Conservation (phyloP, 2,329 filamentous ascomycete species). For the Trichoderma polysporum region DNA sequence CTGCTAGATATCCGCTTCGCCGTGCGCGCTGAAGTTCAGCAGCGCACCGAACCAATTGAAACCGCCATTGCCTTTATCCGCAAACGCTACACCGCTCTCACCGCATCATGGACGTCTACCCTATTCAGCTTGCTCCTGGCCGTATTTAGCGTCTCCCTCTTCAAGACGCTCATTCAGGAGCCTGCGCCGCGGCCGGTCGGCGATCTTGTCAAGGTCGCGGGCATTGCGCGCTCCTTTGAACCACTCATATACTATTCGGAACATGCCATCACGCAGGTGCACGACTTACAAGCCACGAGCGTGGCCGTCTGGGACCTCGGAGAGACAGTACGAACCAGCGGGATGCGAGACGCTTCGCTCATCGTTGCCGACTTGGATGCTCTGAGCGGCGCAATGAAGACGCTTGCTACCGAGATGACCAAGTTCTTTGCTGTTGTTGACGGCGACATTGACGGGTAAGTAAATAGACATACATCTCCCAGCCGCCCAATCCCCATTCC, state of each 20-base stretch:
- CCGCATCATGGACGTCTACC: conserved; percentile 68
- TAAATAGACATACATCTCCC: conserved; percentile 18
- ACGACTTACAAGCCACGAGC: conserved; percentile 84
- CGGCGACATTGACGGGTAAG: conserved; percentile 80
- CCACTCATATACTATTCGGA: conserved; percentile 94
- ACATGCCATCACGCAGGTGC: conserved; percentile 80
- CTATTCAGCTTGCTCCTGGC: conserved; percentile 60
- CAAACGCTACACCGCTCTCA: conserved; percentile 58
- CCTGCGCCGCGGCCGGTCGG: conserved; percentile 47
- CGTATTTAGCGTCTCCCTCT: conserved; percentile 62
- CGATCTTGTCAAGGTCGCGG: conserved; percentile 87
- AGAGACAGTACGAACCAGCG: conserved; percentile 83
- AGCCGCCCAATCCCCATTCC: background rate
- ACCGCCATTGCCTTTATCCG: conserved; percentile 65
- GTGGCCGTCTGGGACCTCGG: conserved; percentile 93
- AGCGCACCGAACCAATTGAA: conserved; percentile 81
- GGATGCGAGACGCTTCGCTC: conserved; percentile 84
- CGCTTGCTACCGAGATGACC: conserved; percentile 79
- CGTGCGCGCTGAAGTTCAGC: conserved; percentile 82
- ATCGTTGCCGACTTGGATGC: conserved; percentile 86
- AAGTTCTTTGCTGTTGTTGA: conserved; percentile 93
- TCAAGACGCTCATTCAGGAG: conserved; percentile 68
- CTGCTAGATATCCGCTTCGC: conserved; percentile 79
- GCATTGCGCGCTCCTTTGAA: conserved; percentile 87
- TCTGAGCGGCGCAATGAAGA: conserved; percentile 81